Evolutionary conservation across 2,329 filamentous ascomycete species (phyloP).

Genomic region (Sporothrix dimorphospora): DNA sequence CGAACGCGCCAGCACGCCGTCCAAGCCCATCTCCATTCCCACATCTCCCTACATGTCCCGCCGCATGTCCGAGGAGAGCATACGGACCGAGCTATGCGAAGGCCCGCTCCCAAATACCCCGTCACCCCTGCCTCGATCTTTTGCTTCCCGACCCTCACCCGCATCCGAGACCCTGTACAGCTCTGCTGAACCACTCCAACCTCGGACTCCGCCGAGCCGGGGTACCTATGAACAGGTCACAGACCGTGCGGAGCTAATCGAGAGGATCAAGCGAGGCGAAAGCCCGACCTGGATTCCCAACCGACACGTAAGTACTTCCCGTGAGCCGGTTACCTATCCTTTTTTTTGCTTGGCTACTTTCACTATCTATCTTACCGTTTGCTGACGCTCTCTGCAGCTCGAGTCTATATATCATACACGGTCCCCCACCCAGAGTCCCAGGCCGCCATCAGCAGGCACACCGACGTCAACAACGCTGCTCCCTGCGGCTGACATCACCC

Average conservation of each 20-base stretch:
- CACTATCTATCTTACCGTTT: background rate
- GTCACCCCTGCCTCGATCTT: background rate
- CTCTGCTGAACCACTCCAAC: background rate
- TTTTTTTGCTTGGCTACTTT: background rate
- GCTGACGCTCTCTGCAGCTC: constrained; percentile 39
- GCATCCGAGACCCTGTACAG: background rate
- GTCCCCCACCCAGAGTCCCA: constrained; percentile 44
- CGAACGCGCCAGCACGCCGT: constrained; percentile 19
- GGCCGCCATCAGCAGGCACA: constrained; percentile 43
- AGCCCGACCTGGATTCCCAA: constrained; percentile 74
- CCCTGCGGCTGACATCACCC: constrained; percentile 53
- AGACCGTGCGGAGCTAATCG: constrained; percentile 78
- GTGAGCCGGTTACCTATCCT: background rate
- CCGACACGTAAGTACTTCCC: constrained; percentile 57
- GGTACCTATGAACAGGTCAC: constrained; percentile 45
- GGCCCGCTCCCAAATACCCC: constrained; percentile 55
- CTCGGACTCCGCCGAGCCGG: constrained; percentile 39
- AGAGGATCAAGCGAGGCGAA: constrained; percentile 78
- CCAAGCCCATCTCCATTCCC: constrained; percentile 35
- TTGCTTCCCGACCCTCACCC: background rate
- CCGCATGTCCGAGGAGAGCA: constrained; percentile 61
- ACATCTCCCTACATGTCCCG: constrained; percentile 36
- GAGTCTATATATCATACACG: constrained; percentile 47
- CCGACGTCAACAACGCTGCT: constrained; percentile 43
- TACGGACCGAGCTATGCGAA: constrained; percentile 64